These are phyloP conservation scores for Zymoseptoria passerinii DNA, from an alignment of 2,329 filamentous ascomycete genomes.

Conservation along the genomic window DNA sequence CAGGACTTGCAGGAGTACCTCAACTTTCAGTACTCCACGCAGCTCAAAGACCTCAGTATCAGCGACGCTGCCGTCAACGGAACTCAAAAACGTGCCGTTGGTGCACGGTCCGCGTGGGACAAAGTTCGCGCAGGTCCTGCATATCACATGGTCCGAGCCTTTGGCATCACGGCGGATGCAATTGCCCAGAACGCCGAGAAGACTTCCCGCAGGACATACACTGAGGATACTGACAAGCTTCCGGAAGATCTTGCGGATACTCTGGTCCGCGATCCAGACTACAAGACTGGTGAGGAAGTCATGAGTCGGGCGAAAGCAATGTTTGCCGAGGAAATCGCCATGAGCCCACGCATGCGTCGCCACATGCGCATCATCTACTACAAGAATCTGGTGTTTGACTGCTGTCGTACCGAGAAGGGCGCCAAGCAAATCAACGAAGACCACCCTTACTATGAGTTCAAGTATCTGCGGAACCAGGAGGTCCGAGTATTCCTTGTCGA, in stretches of 20 bases:
- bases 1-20: slow-evolving; percentile 96
- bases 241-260: slow-evolving; percentile 83
- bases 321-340: slow-evolving; percentile 83
- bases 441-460: slow-evolving; percentile 95
- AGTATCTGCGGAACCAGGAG: slow-evolving; percentile 86
- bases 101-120: slow-evolving; percentile 72
- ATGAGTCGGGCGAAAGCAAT: slow-evolving; percentile 73
- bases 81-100: slow-evolving; percentile 71
- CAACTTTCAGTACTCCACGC: slow-evolving; percentile 81
- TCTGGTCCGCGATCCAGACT: slow-evolving; percentile 61
- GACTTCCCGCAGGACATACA: slow-evolving; percentile 56
- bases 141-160: slow-evolving; percentile 75
- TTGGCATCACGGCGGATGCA: slow-evolving; percentile 81
- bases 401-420: slow-evolving; percentile 86
- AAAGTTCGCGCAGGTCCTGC: slow-evolving; percentile 72
- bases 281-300: slow-evolving; percentile 66
- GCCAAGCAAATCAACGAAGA: slow-evolving; percentile 87
- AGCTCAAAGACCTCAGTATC: slow-evolving; percentile 70
- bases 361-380: slow-evolving; percentile 79
- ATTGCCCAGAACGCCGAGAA: slow-evolving; percentile 81
- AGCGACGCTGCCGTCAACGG: slow-evolving; percentile 55
- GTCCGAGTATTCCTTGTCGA: slow-evolving; percentile 59
- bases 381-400: slow-evolving; percentile 73
- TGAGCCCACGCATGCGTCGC: slow-evolving; percentile 82
- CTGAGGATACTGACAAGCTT: slow-evolving; percentile 71